Conservation (phyloP, 768 basidiomycete genomes). For the Asterophora lycoperdoides region DNA sequence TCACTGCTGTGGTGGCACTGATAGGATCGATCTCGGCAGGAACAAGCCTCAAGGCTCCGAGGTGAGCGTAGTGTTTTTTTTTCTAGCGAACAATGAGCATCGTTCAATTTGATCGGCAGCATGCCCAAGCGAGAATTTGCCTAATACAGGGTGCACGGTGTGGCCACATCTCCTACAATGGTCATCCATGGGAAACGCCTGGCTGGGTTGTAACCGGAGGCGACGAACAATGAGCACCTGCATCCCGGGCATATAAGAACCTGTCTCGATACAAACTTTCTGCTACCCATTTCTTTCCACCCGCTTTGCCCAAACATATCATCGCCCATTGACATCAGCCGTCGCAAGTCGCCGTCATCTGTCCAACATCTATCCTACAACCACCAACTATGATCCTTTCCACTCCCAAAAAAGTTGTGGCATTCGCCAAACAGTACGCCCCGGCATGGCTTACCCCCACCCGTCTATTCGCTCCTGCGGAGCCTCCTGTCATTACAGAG, state of each 20-base stretch:
- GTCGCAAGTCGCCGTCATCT: not conserved
- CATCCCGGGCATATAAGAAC: not conserved
- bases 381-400: slow-evolving; percentile 4
- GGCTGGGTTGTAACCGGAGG: too few species aligned
- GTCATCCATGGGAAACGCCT: too few species aligned
- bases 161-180: not conserved
- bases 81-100: not conserved
- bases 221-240: not conserved
- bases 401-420: slow-evolving; percentile 10
- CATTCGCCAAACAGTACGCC: slow-evolving; percentile 3
- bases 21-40: too few species aligned
- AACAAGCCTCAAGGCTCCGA: too few species aligned
- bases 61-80: too few species aligned
- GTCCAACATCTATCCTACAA: not conserved
- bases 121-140: not conserved
- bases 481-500: not conserved
- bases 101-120: not conserved
- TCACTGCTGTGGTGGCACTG: too few species aligned
- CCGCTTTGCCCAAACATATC: not conserved
- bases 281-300: not conserved
- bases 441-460: slow-evolving; percentile 6
- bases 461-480: slow-evolving; percentile 5
- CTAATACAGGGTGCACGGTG: not conserved
- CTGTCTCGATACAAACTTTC: not conserved
- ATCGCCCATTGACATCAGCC: not conserved